These are phyloP conservation scores for Adenanthera pavonina DNA, from an alignment of 306 rosid species.

Conservation along the genomic window DNA sequence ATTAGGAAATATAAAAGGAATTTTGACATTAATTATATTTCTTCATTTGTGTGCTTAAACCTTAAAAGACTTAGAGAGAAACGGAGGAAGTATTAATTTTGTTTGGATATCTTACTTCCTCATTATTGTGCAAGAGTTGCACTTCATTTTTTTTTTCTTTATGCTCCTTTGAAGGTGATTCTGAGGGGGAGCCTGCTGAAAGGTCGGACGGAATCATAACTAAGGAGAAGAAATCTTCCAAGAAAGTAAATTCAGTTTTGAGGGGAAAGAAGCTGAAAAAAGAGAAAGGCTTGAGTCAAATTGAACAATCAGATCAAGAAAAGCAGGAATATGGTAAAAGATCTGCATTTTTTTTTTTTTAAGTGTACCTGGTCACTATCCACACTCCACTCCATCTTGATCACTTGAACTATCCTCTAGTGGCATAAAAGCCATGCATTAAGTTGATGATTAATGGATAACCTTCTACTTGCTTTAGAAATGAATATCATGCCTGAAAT, in stretches of 20 bases:
- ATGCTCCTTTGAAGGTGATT: conserved; percentile 59
- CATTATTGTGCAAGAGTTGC: conserved; percentile 1
- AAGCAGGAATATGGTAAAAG: conserved; percentile 46
- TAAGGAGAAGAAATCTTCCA: conserved; percentile 58
- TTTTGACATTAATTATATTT: too few species aligned
- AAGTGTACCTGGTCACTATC: too few species aligned
- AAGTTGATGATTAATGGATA: conserved; percentile 7
- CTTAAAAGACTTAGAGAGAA: too few species aligned
- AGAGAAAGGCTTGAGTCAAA: conserved; percentile 38
- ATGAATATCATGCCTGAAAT: conserved; percentile 15
- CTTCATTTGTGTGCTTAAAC: too few species aligned
- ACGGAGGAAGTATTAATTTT: too few species aligned
- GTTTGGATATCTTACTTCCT: background rate
- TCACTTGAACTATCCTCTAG: too few species aligned
- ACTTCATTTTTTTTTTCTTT: background rate
- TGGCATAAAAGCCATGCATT: too few species aligned
- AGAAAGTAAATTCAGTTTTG: conserved; percentile 55
- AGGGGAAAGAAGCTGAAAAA: conserved; percentile 51
- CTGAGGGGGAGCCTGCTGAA: conserved; percentile 64
- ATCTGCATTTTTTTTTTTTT: background rate
- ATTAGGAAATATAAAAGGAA: too few species aligned
- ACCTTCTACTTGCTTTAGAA: conserved; percentile 24
- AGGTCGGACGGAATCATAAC: conserved; percentile 47
- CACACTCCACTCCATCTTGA: too few species aligned
- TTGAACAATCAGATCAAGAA: conserved; percentile 53